These are phyloP conservation scores for Solanum arcanum DNA, from an alignment of 257 asterid genomes.

Conservation along the genomic window DNA sequence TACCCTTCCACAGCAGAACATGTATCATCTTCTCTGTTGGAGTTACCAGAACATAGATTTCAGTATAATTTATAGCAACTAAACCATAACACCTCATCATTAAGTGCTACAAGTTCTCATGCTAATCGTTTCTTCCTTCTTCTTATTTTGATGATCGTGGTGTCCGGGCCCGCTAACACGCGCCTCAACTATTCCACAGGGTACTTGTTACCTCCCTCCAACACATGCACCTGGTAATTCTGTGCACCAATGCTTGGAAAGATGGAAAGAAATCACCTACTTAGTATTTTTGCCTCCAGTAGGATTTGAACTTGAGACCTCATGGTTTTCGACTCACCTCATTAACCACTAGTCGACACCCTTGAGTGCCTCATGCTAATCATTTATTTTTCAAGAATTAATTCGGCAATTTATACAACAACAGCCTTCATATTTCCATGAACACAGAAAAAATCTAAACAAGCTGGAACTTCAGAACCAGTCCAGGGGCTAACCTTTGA, in stretches of 20 bases:
- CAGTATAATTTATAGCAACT: not conserved
- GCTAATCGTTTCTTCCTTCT: not conserved
- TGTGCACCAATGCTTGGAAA: not conserved
- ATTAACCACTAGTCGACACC: not conserved
- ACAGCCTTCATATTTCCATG: not conserved
- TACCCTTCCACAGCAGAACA: not conserved
- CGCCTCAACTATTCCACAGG: not conserved
- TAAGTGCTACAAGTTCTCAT: not conserved
- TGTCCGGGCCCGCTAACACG: not conserved
- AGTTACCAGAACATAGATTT: not conserved
- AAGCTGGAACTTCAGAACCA: not conserved
- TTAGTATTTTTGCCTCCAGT: not conserved
- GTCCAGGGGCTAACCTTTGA: conserved; percentile 37
- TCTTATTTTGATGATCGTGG: not conserved
- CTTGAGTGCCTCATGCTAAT: not conserved
- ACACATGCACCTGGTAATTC: not conserved
- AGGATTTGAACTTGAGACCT: not conserved
- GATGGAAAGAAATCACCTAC: not conserved
- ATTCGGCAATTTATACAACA: not conserved
- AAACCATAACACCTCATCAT: not conserved
- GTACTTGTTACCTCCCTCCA: not conserved
- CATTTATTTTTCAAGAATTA: not conserved
- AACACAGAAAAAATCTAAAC: not conserved
- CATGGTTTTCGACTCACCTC: not conserved
- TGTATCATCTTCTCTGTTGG: not conserved